Evolutionary conservation across 441 rosid genomes (phyloP), one percentile per base, ranked within the genome.

Genomic region (Croton setiger): DNA sequence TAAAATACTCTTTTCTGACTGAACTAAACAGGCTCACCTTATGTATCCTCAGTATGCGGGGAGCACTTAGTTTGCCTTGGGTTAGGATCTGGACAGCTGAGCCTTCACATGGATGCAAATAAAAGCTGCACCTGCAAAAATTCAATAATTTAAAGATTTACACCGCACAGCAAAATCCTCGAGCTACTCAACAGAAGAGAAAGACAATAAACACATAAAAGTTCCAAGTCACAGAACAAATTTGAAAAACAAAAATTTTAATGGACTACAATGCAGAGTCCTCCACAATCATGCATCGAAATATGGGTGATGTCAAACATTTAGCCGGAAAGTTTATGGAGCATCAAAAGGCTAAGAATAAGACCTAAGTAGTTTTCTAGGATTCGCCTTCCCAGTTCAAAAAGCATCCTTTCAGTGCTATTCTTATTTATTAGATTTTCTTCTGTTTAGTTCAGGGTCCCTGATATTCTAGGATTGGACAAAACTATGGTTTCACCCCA

Each of bases 31-130:
- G 74, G 93, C 99, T 81, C 75, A 96, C 99, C 85, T 96, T 96
- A 73, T 91, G 97, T 79, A 96, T 88, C 83, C 97, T 88, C 87
- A 96, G 80, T 82, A 96, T 96, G 62, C 98, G 88, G 47, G 98
- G 98, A 52, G 99, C 99, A 82, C 99, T 96, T 58, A 96, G 83
- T 79, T 96, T 96, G 81, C 98, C 98, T 77, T 91, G 97, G 33
- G 98, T 90, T 73, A 88, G 87, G 70, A 91, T 89, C 84, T 86
- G 97, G 69, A 82, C 82, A 68, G 84, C 56, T 58, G 97, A 87
- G 67, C 97, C 98, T 85, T 96, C 98, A 77, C 84, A 91, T 52
- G 98, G 95, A 73, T 90, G 98, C 73, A 96, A 83, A 82, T 84
- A 93, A 87, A 96, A 96, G 84, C 99, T 96, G 83, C 94, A 93